Evolutionary conservation across 495 filamentous ascomycete genomes (phyloP), one percentile per base, ranked within the genome.

Genomic region (Penicillium goetzii): DNA sequence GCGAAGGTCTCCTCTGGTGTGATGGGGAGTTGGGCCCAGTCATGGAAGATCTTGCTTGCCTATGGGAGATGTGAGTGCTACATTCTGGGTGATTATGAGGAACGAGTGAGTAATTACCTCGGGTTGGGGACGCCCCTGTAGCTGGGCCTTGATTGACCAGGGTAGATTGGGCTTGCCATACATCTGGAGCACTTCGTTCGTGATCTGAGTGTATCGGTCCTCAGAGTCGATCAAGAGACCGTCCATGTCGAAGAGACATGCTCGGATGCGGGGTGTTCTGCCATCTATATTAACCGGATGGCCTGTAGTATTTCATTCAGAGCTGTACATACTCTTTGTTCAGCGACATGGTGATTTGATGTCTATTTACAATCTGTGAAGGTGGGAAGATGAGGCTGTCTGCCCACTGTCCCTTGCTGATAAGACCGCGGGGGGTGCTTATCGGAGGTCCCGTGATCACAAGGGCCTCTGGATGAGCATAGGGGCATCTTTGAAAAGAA

Each of bases 171-270:
- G 87, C 38, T 86, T 87, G 61, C 84, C 84, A 73, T 93, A 89
- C 70, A 90, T 85, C 43, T 81, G 78, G 8, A 99, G 89, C 43
- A 98, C 83, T 40, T 86, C 76, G 76, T 98, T 97, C 30, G 91
- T 90, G 75, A 89, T 89, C 26, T 85, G 73, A 0, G 92, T 95
- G 80, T 98, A 98, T 60, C 90, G 84, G 74, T 99, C 96, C 70
- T 99, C 95, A 17, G 92, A 92, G 77, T 98, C 88, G 64, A 99
- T 88, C 21, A 99, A 84, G 30, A 99, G 88, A 47, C 95, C 95
- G 73, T 99, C 95, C 93, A 99, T 97, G 82, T 99, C 95, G 72
- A 99, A 99, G 61, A 99, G 88, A 78, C 93, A 97, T 61, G 95
- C 95, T 60, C 92, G 86, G 60, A 98, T 85, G 51, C 89, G 88